Evolutionary conservation across 441 rosid genomes (phyloP), one percentile per base, ranked within the genome.

Genomic region (Dalechampia spathulata): DNA sequence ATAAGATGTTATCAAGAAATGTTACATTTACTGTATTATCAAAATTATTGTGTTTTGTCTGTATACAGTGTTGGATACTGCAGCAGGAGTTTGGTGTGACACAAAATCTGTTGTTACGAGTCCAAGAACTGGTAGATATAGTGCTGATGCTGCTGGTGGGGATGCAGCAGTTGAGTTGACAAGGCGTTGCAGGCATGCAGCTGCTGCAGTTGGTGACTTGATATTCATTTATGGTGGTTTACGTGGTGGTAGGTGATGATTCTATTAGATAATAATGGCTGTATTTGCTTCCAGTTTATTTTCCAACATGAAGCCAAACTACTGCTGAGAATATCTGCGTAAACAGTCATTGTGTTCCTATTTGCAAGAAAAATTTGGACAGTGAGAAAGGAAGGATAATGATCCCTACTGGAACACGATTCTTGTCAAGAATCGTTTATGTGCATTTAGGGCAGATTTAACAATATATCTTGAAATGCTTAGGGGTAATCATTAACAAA

Each of bases 21-120:
- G n/a, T n/a, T n/a, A n/a, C n/a, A n/a, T n/a, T n/a, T n/a, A n/a
- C n/a, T n/a, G n/a, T n/a, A n/a, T n/a, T n/a, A n/a, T n/a, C n/a
- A n/a, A n/a, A n/a, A n/a, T n/a, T n/a, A n/a, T 55, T 30, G 45
- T 61, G 28, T 61, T 69, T 67, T 50, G 46, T 23, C 55, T 63
- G 53, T 73, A 64, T 66, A n/a, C n/a, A 93, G 99, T 93, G 41
- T 76, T 93, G 90, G 99, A 93, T 80, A 93, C 99, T 58, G 99
- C 99, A 54, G 99, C 99, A 11, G 99, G 99, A 60, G 97, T 93
- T 58, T 93, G 99, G 99, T 93, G 99, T 74, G 97, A 93, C 76
- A 90, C 95, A 39, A 90, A 87, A 70, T 90, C 97, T 69, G 97
- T 93, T 61, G 95, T 93, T 57, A 90, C 95, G 48, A 90, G 82